Percentiles rank a stretch among this genome's conserved stretches.
These are phyloP conservation scores for Sporothrix sp. DNA, from an alignment of 2,329 filamentous ascomycete species.

Conservation along the genomic window DNA sequence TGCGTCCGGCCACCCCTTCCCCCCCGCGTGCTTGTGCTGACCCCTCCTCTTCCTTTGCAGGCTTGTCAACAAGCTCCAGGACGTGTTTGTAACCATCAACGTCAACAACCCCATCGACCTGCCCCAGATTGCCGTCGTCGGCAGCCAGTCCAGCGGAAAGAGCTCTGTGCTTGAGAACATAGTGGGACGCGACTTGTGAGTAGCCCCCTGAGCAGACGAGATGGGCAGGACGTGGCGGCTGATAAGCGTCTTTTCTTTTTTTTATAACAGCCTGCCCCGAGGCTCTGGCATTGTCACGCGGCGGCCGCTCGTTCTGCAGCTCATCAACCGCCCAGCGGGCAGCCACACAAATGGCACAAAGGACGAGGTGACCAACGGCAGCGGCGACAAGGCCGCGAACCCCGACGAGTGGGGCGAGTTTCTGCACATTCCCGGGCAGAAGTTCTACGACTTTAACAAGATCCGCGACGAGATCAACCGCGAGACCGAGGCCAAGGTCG, in stretches of 20 bases:
- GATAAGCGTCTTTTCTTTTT: not conserved
- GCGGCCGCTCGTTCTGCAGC: constrained; percentile 89
- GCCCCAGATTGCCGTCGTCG: constrained; percentile 95
- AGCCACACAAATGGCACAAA: constrained; percentile 63
- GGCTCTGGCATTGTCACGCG: constrained; percentile 95
- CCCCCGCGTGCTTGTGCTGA: not conserved
- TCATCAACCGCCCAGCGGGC: constrained; percentile 75
- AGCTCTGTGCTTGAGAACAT: constrained; percentile 99
- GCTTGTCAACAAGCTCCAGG: constrained; percentile 97
- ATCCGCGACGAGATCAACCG: constrained; percentile 94
- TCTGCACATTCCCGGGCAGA: constrained; percentile 82
- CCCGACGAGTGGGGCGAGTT: constrained; percentile 98
- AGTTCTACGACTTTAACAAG: constrained; percentile 91
- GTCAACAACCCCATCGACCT: constrained; percentile 99
- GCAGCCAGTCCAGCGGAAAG: constrained; percentile 98
- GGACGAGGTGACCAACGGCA: constrained; percentile 51
- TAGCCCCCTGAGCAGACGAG: constrained; percentile 18
- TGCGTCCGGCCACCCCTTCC: not conserved
- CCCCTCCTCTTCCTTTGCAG: constrained; percentile 28
- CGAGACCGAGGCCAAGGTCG: constrained; percentile 57
- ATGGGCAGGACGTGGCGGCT: not conserved
- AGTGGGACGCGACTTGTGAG: constrained; percentile 96
- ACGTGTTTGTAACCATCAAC: constrained; percentile 97
- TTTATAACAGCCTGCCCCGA: constrained; percentile 65
- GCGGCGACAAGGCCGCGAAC: constrained; percentile 77